A percentile compares a stretch with the other conserved stretches of the same genome.
Conservation (phyloP, 2,329 filamentous ascomycete species). For the Diaporthe ilicicola region DNA sequence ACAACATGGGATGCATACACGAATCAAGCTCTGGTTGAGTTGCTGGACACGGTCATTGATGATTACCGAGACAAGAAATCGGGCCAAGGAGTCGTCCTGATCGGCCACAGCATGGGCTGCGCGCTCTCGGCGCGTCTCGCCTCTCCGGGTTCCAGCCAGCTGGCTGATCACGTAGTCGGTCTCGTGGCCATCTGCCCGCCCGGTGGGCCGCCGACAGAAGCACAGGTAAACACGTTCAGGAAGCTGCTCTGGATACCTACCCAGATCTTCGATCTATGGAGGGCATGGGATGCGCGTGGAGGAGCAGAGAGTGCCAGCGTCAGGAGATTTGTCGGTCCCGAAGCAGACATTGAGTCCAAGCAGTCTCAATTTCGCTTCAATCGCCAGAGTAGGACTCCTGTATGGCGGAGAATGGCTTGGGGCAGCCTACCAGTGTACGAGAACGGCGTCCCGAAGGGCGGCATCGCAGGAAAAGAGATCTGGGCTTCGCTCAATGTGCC, state of each 20-base stretch:
- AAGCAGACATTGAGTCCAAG: slow-evolving; percentile 71
- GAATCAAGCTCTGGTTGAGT: slow-evolving; percentile 75
- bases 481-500: slow-evolving; percentile 81
- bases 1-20: slow-evolving; percentile 81
- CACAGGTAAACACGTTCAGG: slow-evolving; percentile 59
- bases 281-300: slow-evolving; percentile 80
- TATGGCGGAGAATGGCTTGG: slow-evolving; percentile 83
- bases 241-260: slow-evolving; percentile 74
- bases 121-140: slow-evolving; percentile 79
- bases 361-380: slow-evolving; percentile 79
- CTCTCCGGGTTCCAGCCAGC: slow-evolving; percentile 55
- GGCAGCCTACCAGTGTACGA: slow-evolving; percentile 72
- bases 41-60: slow-evolving; percentile 79
- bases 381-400: slow-evolving; percentile 80
- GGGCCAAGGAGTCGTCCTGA: slow-evolving; percentile 77
- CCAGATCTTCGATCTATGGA: slow-evolving; percentile 78
- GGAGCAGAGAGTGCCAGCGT: slow-evolving; percentile 83
- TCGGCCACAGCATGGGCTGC: slow-evolving; percentile 92
- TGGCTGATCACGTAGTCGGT: slow-evolving; percentile 75
- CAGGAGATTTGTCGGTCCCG: slow-evolving; percentile 74
- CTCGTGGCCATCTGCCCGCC: slow-evolving; percentile 84
- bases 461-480: slow-evolving; percentile 72
- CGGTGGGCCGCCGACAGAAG: slow-evolving; percentile 67
- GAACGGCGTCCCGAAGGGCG: slow-evolving; percentile 62
- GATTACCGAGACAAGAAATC: slow-evolving; percentile 72